A percentile compares a stretch with the other conserved stretches of the same genome.
phyloP scores from a whole-genome alignment of 192 early-diverging fungal genomes.

The Allomyces javanicus region DNA sequence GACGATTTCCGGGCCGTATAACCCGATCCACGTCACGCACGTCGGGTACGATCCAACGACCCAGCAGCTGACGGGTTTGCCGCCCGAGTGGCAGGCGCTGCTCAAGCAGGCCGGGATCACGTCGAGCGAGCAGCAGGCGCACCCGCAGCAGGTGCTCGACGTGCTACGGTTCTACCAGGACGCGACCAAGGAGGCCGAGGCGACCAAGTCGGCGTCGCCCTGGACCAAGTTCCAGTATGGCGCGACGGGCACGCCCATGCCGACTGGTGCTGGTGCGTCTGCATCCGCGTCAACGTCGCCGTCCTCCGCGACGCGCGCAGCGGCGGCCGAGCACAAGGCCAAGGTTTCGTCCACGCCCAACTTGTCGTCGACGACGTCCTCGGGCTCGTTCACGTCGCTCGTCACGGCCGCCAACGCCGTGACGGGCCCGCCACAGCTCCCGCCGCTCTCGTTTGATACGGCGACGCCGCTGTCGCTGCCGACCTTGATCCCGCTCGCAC shows the following conservation, averaged over 20 bases:
- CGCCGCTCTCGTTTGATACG: neutral
- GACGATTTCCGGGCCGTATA: constrained; percentile 32
- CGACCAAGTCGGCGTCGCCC: neutral
- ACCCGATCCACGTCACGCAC: constrained; percentile 39
- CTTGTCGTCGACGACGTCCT: too few relatives aligned
- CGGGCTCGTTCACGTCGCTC: too few relatives aligned
- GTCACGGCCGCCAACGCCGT: too few relatives aligned
- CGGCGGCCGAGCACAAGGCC: too few relatives aligned
- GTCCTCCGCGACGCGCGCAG: too few relatives aligned
- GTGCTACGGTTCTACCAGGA: constrained; percentile 19
- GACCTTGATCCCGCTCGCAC: neutral
- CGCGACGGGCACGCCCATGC: neutral
- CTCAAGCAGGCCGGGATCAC: constrained; percentile 33
- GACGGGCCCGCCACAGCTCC: neutral
- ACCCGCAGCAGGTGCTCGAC: constrained; percentile 33
- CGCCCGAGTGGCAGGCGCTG: constrained; percentile 31
- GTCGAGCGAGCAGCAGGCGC: constrained; percentile 27
- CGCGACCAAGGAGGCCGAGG: neutral
- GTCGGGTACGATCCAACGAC: constrained; percentile 39
- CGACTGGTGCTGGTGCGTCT: too few relatives aligned
- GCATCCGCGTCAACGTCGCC: too few relatives aligned
- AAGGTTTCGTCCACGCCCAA: too few relatives aligned
- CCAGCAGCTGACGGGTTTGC: constrained; percentile 25
- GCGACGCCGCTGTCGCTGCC: neutral
- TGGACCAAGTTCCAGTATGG: constrained; percentile 1